Evolutionary conservation across 2,329 filamentous ascomycete genomes (phyloP), one percentile per base, ranked within the genome.

Genomic region (Claviceps sp.): DNA sequence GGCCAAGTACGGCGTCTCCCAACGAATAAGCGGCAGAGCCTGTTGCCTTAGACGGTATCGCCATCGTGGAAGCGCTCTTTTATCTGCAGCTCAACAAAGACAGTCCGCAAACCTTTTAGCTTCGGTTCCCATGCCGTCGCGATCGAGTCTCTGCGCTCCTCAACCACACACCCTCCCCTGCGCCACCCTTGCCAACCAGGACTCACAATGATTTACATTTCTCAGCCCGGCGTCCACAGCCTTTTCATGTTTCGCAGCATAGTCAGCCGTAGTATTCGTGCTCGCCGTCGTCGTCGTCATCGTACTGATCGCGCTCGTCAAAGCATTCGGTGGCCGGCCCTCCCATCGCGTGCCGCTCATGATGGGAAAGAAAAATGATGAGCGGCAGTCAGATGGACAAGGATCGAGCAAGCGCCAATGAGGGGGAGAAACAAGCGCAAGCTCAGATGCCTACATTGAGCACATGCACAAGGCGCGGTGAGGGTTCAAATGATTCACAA

Each of bases 1-100:
- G 52, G 91, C 91, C 17, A 98, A 82, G 68, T 95, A 93, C 1
- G 90, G 91, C 34, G 93, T 98, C 72, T 98, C 93, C 84, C 85
- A 90, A 65, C 93, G 83, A 52, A 97, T 82, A 53, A 97, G 76
- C 55, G 91, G 91, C 53, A 98, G 82, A 53, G 91, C 75, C 60
- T 73, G 74, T 66, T 95, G 85, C 65, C 93, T 88, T 59, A 95
- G 70, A 55, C 74, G 72, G 71, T 96, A 95, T 61, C 93, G 84
- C 93, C 93, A 97, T 77, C 69, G 68, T 51, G 93, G 90, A 53
- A 98, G 80, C 58, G 82, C 82, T 65, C 82, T 80, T 63, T 85
- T 88, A 70, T 95, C 89, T 95, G 58, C 52, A 47, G 29, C 8
- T 38, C 17, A 13, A 45, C 5, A 20, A 34, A 45, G 9, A 45